A percentile compares a stretch with the other conserved stretches of the same genome.
Evolutionary conservation across 345 rosid genomes (phyloP).

Genomic region (Clausena lansium): DNA sequence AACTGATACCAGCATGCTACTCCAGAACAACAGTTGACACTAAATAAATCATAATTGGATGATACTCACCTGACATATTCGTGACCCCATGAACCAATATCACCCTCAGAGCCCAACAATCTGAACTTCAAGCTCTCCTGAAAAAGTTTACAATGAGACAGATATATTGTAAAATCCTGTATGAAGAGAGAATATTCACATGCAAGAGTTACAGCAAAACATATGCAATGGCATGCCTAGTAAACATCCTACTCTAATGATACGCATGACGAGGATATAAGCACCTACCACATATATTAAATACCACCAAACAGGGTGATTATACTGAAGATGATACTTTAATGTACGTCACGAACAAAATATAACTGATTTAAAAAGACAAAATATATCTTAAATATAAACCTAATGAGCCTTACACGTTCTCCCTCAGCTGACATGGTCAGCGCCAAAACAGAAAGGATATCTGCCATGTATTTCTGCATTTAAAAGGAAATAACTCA

Average conservation of each 20-base stretch:
- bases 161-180: background rate
- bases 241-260: background rate
- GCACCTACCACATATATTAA: background rate
- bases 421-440: slow-evolving; percentile 98
- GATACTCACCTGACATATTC: slow-evolving; percentile 77
- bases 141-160: slow-evolving; percentile 18
- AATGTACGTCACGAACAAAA: background rate
- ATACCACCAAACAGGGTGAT: background rate
- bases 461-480: slow-evolving; percentile 87
- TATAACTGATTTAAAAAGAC: background rate
- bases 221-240: background rate
- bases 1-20: background rate
- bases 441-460: slow-evolving; percentile 84
- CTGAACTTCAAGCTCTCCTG: slow-evolving; percentile 93
- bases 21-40: background rate
- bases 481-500: slow-evolving; percentile 19
- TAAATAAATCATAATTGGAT: background rate
- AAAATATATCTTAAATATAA: slow-evolving; percentile 7
- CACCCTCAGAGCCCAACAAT: slow-evolving; percentile 83
- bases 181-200: background rate
- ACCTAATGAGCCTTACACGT: slow-evolving; percentile 53
- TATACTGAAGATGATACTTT: background rate
- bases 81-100: slow-evolving; percentile 98
- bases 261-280: background rate
- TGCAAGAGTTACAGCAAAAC: background rate